Conservation (phyloP, 768 basidiomycete genomes). For the Trichaptum fuscoviolaceum region DNA sequence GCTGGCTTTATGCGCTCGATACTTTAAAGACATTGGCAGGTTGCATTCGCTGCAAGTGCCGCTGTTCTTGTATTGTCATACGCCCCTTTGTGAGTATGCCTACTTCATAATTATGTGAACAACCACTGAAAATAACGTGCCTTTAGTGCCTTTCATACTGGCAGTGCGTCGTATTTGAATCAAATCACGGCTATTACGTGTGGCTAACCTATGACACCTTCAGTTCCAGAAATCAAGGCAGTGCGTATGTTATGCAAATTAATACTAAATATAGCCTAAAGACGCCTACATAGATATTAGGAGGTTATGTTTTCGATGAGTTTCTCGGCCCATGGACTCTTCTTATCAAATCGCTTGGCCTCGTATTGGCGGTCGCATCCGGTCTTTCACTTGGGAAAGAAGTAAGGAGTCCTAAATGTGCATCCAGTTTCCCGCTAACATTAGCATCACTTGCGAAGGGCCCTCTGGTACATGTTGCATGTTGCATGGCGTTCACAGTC, state of each 20-base stretch:
- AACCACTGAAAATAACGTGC: slow-evolving; percentile 6
- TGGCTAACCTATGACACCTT: slow-evolving; percentile 2
- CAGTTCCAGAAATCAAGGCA: slow-evolving; percentile 78
- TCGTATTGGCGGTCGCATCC: slow-evolving; percentile 80
- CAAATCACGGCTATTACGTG: neutral
- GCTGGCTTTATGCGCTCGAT: slow-evolving; percentile 2
- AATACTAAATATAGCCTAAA: neutral
- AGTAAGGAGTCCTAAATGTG: slow-evolving; percentile 33
- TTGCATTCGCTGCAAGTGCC: slow-evolving; percentile 57
- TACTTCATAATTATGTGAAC: neutral
- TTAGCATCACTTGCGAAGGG: slow-evolving; percentile 38
- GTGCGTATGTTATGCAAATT: slow-evolving; percentile 30
- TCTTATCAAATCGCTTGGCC: slow-evolving; percentile 76
- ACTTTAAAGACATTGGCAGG: slow-evolving; percentile 27
- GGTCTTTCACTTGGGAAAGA: slow-evolving; percentile 85
- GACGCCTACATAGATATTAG: slow-evolving; percentile 49
- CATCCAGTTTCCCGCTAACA: neutral
- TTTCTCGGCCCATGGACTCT: slow-evolving; percentile 86
- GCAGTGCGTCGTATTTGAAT: slow-evolving; percentile 50
- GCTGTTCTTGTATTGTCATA: slow-evolving; percentile 59
- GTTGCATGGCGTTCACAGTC: slow-evolving; percentile 72
- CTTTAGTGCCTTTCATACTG: slow-evolving; percentile 68
- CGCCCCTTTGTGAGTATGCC: slow-evolving; percentile 57
- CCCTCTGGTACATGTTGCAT: slow-evolving; percentile 80
- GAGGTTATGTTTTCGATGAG: slow-evolving; percentile 81